phyloP scores from a whole-genome alignment of 225 moss, liverwort and hornwort genomes.

The Rhytidiadelphus loreus region DNA sequence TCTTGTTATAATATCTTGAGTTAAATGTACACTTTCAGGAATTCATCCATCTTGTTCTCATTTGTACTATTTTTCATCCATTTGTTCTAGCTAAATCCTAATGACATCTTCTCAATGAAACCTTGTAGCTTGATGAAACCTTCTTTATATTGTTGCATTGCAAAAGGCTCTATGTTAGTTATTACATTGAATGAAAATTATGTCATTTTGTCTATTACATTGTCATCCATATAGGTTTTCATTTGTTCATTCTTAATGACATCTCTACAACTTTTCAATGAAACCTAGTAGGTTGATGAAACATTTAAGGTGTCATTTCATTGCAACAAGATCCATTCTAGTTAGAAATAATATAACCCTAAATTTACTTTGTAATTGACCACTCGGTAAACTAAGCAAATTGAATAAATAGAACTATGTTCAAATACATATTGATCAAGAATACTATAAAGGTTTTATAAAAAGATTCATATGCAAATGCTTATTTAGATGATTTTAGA shows the following conservation, averaged over 20 bases:
- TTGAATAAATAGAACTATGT: not conserved
- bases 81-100: not conserved
- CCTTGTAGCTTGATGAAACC: no score
- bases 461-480: not conserved
- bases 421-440: not conserved
- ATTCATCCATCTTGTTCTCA: not conserved
- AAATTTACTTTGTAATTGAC: not conserved
- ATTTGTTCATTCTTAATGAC: not conserved
- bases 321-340: not conserved
- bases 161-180: not conserved
- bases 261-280: not conserved
- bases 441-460: not conserved
- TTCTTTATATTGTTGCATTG: not conserved
- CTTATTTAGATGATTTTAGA: not conserved
- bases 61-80: not conserved
- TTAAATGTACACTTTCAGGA: not conserved
- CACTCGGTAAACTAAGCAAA: not conserved
- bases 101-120: no score
- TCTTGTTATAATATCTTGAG: not conserved
- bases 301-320: not conserved
- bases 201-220: not conserved
- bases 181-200: not conserved
- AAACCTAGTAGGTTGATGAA: not conserved
- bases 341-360: not conserved
- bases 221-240: accelerated